These are phyloP conservation scores for Coleophoma cylindrospora DNA, from an alignment of 2,329 filamentous ascomycete species.

Conservation along the genomic window DNA sequence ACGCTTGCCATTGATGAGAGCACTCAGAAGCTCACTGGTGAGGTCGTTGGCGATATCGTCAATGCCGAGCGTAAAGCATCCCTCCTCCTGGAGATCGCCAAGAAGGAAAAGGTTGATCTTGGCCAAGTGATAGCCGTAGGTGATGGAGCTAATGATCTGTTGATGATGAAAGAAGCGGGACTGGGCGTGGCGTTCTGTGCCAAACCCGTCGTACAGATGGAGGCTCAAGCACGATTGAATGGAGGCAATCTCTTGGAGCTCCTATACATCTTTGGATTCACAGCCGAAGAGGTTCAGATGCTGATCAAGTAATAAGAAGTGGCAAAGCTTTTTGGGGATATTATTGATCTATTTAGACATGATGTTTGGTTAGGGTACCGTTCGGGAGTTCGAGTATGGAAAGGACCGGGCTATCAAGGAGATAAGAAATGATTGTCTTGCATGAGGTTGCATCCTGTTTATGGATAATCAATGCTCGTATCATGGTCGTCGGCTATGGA, in stretches of 20 bases:
- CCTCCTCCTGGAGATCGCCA: conserved; percentile 65
- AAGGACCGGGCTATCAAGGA: too few species aligned
- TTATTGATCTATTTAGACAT: too few species aligned
- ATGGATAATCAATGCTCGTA: too few species aligned
- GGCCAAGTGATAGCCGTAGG: conserved; percentile 70
- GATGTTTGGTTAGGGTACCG: too few species aligned
- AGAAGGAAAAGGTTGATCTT: conserved; percentile 58
- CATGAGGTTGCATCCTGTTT: too few species aligned
- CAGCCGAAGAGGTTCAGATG: conserved; percentile 54
- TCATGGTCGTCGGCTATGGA: too few species aligned
- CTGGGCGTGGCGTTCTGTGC: conserved; percentile 81
- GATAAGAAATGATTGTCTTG: too few species aligned
- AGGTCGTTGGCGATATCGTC: conserved; percentile 67
- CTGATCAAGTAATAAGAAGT: conserved; percentile 30
- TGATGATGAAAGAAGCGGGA: conserved; percentile 73
- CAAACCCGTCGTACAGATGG: conserved; percentile 75
- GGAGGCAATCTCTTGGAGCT: conserved; percentile 66
- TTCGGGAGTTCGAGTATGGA: too few species aligned
- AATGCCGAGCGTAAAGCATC: conserved; percentile 71
- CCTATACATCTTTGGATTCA: conserved; percentile 69
- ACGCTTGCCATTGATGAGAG: conserved; percentile 63
- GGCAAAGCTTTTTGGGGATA: background rate
- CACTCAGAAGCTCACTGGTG: conserved; percentile 58
- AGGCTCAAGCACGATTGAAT: conserved; percentile 69
- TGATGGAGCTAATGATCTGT: conserved; percentile 77